Evolutionary conservation across 805 yeast species (phyloP).

Genomic region (Candida wancherniae): DNA sequence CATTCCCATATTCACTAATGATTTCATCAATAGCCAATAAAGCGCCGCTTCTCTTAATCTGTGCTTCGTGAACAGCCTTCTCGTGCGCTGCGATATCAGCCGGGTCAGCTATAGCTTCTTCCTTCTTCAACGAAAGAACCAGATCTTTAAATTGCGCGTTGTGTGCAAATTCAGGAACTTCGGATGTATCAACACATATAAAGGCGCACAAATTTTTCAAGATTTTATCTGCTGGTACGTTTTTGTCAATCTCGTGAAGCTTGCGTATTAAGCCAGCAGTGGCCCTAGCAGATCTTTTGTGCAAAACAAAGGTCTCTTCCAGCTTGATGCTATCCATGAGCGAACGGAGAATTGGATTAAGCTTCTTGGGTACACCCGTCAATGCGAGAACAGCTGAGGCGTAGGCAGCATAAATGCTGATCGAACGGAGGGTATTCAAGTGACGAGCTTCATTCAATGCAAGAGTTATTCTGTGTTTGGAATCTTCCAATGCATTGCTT

Average conservation of each 20-base stretch:
- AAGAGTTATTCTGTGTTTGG: constrained; percentile 58
- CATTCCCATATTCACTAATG: constrained; percentile 46
- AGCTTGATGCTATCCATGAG: constrained; percentile 88
- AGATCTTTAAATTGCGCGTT: constrained; percentile 49
- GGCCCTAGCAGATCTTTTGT: constrained; percentile 64
- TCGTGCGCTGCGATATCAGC: constrained; percentile 58
- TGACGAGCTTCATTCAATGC: constrained; percentile 67
- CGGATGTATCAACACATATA: constrained; percentile 90
- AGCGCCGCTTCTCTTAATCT: constrained; percentile 82
- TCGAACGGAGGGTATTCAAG: constrained; percentile 46
- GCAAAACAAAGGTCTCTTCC: constrained; percentile 65
- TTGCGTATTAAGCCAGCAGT: constrained; percentile 60
- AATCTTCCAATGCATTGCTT: constrained; percentile 70
- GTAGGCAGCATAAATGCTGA: constrained; percentile 63
- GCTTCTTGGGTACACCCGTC: constrained; percentile 72
- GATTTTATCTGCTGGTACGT: constrained; percentile 81
- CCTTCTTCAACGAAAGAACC: constrained; percentile 74
- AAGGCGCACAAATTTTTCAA: constrained; percentile 88
- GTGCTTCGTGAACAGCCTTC: constrained; percentile 65
- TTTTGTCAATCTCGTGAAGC: constrained; percentile 53
- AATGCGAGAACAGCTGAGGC: constrained; percentile 71
- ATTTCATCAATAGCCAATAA: constrained; percentile 60
- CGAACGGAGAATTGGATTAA: constrained; percentile 83
- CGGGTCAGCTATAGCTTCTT: constrained; percentile 62
- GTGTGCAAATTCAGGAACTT: constrained; percentile 85